A percentile compares a stretch with the other conserved stretches of the same genome.
phyloP scores from a whole-genome alignment of 805 yeast genomes.

The Isabelozyma pseudorhagii region DNA sequence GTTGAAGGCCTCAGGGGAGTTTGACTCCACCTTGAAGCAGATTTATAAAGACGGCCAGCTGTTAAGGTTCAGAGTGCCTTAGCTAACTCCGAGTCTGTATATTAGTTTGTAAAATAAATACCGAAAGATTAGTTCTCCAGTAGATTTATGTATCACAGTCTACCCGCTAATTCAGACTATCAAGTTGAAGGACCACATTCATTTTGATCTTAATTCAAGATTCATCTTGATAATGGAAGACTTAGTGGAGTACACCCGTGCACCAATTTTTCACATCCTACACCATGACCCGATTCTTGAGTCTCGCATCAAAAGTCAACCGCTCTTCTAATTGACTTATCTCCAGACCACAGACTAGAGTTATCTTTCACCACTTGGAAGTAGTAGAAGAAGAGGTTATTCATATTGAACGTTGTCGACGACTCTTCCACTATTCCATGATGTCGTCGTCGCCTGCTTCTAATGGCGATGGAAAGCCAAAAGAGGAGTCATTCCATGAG shows the following conservation, averaged over 20 bases:
- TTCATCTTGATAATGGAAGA: no score
- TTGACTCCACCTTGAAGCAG: conserved; percentile 59
- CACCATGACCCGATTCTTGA: background rate
- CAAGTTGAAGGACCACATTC: no score
- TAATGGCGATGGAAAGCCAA: background rate
- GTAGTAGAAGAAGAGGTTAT: no score
- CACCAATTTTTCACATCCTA: background rate
- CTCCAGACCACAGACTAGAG: background rate
- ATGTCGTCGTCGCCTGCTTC: background rate
- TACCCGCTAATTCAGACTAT: no score
- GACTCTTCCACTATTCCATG: background rate
- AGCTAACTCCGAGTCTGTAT: background rate
- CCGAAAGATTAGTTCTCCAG: no score
- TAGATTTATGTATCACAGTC: no score
- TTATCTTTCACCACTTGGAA: no score
- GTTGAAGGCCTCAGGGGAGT: conserved; percentile 52
- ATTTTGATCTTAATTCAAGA: no score
- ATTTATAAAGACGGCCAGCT: conserved; percentile 71
- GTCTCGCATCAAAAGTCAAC: background rate
- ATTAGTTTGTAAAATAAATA: background rate
- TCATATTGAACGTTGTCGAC: background rate
- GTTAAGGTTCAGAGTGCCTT: conserved; percentile 48
- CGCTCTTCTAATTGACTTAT: background rate
- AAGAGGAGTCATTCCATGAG: background rate
- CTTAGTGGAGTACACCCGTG: background rate